Evolutionary conservation across 2,329 filamentous ascomycete genomes (phyloP), one percentile per base, ranked within the genome.

Genomic region (Escovopsis sp.): DNA sequence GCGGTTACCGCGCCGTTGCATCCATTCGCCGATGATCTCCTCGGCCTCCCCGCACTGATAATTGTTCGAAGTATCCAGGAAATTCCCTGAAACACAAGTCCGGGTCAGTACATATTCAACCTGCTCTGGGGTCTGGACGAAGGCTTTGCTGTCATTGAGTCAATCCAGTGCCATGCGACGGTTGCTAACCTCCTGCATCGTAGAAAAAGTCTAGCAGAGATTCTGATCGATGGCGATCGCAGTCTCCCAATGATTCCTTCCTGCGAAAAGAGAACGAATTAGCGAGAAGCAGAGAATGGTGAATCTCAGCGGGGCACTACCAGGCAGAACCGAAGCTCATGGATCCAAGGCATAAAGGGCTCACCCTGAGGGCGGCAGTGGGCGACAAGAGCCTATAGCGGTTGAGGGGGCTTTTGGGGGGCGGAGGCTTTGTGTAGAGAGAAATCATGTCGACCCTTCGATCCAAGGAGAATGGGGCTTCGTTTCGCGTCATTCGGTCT

Each of bases 51-150:
- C 66, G 42, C 66, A 61, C 50, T 81, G 79, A 59, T 84, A 84
- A 56, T 78, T 79, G 61, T 76, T 81, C 44, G 78, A 53, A 0
- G 78, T 83, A 55, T 85, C 81, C 52, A 85, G 78, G 57, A 85
- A 84, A 60, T 85, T 85, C 20, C 81, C 81, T 44, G 32, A 15
- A n/a, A 20, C 36, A 8, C n/a, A 37, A 16, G 31, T 14, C 27
- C 10, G 33, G 25, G 9, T 20, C 20, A 15, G 20, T 20, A n/a
- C 34, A 35, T 5, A 7, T 14, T 20, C 7, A 36, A 14, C 14
- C n/a, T 14, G 15, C 5, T 6, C 15, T 20, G 9, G 27, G 27
- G 27, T 30, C 27, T 30, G 8, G 8, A 30, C 8, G 27, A 9
- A 30, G 27, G 27, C 8, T 3, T 30, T 8, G 27, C 5, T 20